Percentiles rank a stretch among this genome's conserved stretches.
Evolutionary conservation across 495 filamentous ascomycete genomes (phyloP).

Genomic region (Lasiosphaeris hirsuta): DNA sequence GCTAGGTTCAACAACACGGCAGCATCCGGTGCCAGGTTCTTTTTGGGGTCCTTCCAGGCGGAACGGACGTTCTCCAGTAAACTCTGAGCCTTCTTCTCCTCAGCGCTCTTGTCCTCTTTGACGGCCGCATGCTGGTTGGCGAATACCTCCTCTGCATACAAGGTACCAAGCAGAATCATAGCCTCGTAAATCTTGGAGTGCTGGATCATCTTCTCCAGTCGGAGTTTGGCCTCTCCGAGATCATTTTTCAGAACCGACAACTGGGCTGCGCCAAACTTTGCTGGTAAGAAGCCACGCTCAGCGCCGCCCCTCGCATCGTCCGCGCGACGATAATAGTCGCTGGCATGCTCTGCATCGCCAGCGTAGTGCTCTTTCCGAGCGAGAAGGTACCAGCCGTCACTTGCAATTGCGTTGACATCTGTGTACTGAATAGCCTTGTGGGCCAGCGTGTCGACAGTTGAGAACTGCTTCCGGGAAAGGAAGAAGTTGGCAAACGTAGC

Average conservation of each 20-base stretch:
- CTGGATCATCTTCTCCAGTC: constrained; percentile 88
- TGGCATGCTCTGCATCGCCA: constrained; percentile 63
- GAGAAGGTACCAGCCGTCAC: constrained; percentile 93
- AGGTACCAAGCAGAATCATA: constrained; percentile 81
- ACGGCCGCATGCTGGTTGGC: constrained; percentile 62
- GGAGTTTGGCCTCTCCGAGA: constrained; percentile 85
- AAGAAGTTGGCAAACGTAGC: constrained; percentile 87
- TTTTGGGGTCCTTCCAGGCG: constrained; percentile 85
- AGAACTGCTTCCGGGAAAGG: constrained; percentile 68
- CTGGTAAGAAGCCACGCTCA: constrained; percentile 83
- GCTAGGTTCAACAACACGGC: constrained; percentile 91
- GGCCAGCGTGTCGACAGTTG: constrained; percentile 78
- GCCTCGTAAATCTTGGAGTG: constrained; percentile 82
- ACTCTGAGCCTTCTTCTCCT: constrained; percentile 76
- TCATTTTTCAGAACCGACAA: constrained; percentile 80
- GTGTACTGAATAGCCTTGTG: constrained; percentile 93
- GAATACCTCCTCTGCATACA: constrained; percentile 94
- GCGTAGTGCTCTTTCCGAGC: constrained; percentile 82
- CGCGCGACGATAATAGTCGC: constrained; percentile 79
- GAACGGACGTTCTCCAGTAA: constrained; percentile 80
- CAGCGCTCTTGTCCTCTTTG: constrained; percentile 83
- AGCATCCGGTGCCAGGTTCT: constrained; percentile 71
- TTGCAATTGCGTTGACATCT: constrained; percentile 91
- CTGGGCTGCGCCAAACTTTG: constrained; percentile 89
- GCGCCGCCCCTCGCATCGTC: constrained; percentile 85